Conservation (phyloP, 108 stramenopile genomes). For the Stephanodiscus minutulus region DNA sequence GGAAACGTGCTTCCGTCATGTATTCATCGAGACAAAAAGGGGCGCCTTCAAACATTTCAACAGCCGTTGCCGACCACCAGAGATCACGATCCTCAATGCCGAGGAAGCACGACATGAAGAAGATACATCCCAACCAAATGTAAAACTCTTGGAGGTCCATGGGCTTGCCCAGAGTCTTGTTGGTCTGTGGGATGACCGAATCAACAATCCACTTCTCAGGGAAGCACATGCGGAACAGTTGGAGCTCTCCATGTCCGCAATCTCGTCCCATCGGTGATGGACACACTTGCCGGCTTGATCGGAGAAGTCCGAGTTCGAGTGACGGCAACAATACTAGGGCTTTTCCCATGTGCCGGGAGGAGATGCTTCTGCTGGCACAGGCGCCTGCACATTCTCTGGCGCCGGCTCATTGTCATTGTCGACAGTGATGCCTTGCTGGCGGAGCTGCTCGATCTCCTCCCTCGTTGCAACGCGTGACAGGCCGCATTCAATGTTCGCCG, state of each 20-base stretch:
- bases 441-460: conserved; percentile 2
- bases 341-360: background rate
- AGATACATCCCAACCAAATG: conserved; percentile 3
- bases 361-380: background rate
- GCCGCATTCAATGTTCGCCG: no score
- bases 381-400: conserved; percentile 8
- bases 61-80: conserved; percentile 18
- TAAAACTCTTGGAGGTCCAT: conserved; percentile 6
- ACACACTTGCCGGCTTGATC: background rate
- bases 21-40: conserved; percentile 15
- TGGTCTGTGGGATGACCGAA: conserved; percentile 19
- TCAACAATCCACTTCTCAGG: conserved; percentile 11
- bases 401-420: conserved; percentile 17
- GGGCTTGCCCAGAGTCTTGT: background rate
- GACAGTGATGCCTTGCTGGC: conserved; percentile 4
- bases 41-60: background rate
- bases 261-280: background rate
- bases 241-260: conserved; percentile 4
- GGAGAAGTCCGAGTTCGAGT: background rate
- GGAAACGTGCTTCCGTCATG: conserved; percentile 8
- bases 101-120: conserved; percentile 22
- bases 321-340: conserved; percentile 7
- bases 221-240: conserved; percentile 1
- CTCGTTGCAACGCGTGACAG: no score
- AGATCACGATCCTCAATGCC: conserved; percentile 7